Evolutionary conservation across 495 filamentous ascomycete genomes (phyloP).

Genomic region (Podospora australis): DNA sequence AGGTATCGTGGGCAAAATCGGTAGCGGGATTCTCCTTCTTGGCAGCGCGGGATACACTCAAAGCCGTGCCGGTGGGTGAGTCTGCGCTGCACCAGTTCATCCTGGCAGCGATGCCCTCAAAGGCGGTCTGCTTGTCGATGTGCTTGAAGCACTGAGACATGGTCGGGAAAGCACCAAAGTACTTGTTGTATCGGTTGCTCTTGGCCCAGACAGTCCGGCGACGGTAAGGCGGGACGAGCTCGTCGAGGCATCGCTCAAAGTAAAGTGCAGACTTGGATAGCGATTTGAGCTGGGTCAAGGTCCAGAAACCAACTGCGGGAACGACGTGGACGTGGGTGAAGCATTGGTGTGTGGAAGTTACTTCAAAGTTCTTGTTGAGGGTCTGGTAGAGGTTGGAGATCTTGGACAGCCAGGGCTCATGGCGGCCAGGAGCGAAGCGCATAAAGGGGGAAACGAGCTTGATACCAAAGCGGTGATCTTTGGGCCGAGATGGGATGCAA

Average conservation of each 20-base stretch:
- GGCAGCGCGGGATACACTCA: slow-evolving; percentile 1
- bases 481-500: slow-evolving; percentile 14
- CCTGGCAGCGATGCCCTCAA: slow-evolving; percentile 8
- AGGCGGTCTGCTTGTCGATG: slow-evolving; percentile 7
- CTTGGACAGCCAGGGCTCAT: slow-evolving; percentile 14
- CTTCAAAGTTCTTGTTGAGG: slow-evolving; percentile 24
- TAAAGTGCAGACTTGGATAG: slow-evolving; percentile 23
- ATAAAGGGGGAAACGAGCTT: slow-evolving; percentile 24
- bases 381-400: slow-evolving; percentile 13
- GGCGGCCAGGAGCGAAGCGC: slow-evolving; percentile 12
- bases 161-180: slow-evolving; percentile 5
- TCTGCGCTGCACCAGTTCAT: slow-evolving; percentile 23
- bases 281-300: slow-evolving; percentile 13
- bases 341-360: slow-evolving; percentile 22
- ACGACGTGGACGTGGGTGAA: slow-evolving; percentile 24
- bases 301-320: slow-evolving; percentile 17
- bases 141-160: slow-evolving; percentile 12
- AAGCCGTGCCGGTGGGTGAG: slow-evolving; percentile 19
- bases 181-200: slow-evolving; percentile 25
- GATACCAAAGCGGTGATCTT: slow-evolving; percentile 23
- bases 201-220: slow-evolving; percentile 21
- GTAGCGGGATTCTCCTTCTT: neutral
- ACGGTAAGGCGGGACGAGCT: slow-evolving; percentile 23
- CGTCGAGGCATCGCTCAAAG: slow-evolving; percentile 29
- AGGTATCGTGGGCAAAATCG: slow-evolving; percentile 19